These are phyloP conservation scores for Schizophyllum commune DNA, from an alignment of 1,284 basidiomycete species.

Conservation along the genomic window DNA sequence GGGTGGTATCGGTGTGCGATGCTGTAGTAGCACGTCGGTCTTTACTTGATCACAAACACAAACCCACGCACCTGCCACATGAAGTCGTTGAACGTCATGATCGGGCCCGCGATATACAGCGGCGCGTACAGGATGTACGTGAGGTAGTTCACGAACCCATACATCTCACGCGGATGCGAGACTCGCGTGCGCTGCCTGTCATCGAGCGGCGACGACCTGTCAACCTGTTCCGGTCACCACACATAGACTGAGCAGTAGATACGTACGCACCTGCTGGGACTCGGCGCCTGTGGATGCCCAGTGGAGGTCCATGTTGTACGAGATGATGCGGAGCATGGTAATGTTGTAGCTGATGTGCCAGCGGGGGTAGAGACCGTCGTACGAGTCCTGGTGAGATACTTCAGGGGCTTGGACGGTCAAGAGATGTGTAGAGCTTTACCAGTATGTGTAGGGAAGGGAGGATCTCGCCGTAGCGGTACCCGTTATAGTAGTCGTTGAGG, in stretches of 20 bases:
- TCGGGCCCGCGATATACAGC: constrained; percentile 93
- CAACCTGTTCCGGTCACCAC: constrained; percentile 21
- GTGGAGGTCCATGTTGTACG: constrained; percentile 88
- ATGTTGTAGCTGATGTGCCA: constrained; percentile 98
- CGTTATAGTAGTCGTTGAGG: constrained; percentile 70
- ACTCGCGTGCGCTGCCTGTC: constrained; percentile 50
- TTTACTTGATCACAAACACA: background rate
- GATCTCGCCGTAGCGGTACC: constrained; percentile 64
- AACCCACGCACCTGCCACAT: constrained; percentile 67
- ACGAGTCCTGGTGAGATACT: constrained; percentile 49
- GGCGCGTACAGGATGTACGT: constrained; percentile 84
- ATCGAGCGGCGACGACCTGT: constrained; percentile 20
- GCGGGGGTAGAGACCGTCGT: constrained; percentile 67
- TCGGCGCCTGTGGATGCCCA: constrained; percentile 57
- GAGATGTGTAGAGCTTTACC: constrained; percentile 16
- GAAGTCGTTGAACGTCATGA: constrained; percentile 96
- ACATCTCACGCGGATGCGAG: constrained; percentile 45
- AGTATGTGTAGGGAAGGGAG: constrained; percentile 43
- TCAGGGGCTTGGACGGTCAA: background rate
- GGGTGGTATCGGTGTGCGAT: constrained; percentile 43
- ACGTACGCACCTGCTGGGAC: constrained; percentile 33
- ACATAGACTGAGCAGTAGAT: background rate
- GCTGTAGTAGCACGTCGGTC: constrained; percentile 25
- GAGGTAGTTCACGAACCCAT: constrained; percentile 42
- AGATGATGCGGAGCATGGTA: constrained; percentile 90